Percentiles rank a stretch among this genome's conserved stretches.
Evolutionary conservation across 169 alveolate species (phyloP).

Genomic region (Cryptosporidium baileyi): DNA sequence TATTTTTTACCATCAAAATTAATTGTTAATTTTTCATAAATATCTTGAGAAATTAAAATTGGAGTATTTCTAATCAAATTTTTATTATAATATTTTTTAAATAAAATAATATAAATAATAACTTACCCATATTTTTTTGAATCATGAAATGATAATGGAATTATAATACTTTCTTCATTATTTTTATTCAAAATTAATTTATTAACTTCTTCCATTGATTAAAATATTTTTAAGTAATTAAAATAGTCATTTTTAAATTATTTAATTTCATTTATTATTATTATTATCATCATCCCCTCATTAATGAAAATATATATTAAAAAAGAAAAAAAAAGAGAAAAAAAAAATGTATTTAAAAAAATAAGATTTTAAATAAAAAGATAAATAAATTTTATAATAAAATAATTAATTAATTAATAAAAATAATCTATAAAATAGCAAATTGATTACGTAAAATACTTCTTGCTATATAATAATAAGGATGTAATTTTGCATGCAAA

Average conservation of each 20-base stretch:
- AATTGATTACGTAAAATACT: slow-evolving; percentile 39
- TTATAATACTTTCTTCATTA: not conserved
- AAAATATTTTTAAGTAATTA: not conserved
- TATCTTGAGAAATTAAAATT: not conserved
- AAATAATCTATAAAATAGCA: slow-evolving; percentile 18
- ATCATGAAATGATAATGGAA: slow-evolving; percentile 59
- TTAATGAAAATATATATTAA: too few relatives aligned
- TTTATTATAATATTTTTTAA: not conserved
- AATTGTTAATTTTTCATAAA: not conserved
- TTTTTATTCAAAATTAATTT: not conserved
- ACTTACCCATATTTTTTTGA: slow-evolving; percentile 58
- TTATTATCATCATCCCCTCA: too few relatives aligned
- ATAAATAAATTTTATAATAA: not conserved
- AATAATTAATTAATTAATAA: not conserved
- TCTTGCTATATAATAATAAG: slow-evolving; percentile 63
- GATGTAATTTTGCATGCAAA: slow-evolving; percentile 52
- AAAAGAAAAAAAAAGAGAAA: not conserved
- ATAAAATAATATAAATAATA: not conserved
- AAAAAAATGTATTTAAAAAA: not conserved
- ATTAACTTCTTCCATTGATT: not conserved
- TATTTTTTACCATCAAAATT: not conserved
- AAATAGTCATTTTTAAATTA: not conserved
- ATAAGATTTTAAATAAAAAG: not conserved
- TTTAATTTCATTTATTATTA: too few relatives aligned
- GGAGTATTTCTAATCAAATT: not conserved